A percentile compares a stretch with the other conserved stretches of the same genome.
Conservation (phyloP, 2,329 filamentous ascomycete species). For the Nemania sp. region DNA sequence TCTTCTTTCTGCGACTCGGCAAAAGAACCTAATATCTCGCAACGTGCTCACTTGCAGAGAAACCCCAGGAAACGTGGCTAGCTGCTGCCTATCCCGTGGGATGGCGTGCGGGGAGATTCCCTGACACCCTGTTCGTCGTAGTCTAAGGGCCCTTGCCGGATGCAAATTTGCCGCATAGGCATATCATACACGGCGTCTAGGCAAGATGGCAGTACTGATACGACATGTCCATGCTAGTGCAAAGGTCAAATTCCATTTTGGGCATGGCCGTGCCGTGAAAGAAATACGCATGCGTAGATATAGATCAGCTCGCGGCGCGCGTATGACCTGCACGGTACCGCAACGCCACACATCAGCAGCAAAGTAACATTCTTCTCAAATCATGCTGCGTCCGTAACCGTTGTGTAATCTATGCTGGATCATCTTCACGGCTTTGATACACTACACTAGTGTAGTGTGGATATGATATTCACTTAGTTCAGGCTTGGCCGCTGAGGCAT, state of each 20-base stretch:
- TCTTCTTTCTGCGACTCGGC: neutral
- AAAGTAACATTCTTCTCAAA: conserved; percentile 12
- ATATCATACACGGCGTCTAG: neutral
- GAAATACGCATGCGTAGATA: conserved; percentile 11
- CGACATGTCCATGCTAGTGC: no score
- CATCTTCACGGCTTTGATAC: neutral
- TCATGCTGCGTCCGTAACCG: neutral
- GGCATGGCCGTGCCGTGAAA: neutral
- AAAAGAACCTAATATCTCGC: neutral
- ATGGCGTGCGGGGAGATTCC: conserved; percentile 8
- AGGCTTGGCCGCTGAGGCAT: conserved; percentile 15
- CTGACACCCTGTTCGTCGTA: conserved; percentile 13
- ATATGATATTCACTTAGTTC: no score
- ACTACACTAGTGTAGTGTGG: no score
- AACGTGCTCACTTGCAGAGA: neutral
- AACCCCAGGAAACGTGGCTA: conserved; percentile 19
- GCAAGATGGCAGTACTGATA: no score
- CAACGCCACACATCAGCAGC: neutral
- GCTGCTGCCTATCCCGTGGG: conserved; percentile 5
- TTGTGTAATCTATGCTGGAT: neutral
- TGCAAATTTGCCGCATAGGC: conserved; percentile 2
- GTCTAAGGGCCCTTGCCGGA: neutral
- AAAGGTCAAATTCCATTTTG: neutral
- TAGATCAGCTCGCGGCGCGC: neutral
- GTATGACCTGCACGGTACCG: neutral